phyloP scores from a whole-genome alignment of 345 rosid genomes.

The Brassica cretica region DNA sequence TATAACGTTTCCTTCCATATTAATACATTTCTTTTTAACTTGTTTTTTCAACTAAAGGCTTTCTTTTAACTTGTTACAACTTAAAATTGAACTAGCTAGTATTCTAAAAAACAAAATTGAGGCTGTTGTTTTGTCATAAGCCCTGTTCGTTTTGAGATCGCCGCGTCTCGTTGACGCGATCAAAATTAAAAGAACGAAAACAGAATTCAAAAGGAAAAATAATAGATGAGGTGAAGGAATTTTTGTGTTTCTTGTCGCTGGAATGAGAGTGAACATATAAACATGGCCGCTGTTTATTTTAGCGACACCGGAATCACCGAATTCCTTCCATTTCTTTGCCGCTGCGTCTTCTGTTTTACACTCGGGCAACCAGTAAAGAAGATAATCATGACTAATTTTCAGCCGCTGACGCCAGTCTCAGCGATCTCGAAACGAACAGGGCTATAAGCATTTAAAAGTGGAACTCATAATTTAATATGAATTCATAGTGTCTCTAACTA shows the following conservation, averaged over 20 bases:
- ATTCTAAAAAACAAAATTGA: neutral
- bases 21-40: constrained; percentile 1
- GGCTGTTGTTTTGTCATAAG: neutral
- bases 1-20: constrained; percentile 21
- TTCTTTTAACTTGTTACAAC: constrained; percentile 17
- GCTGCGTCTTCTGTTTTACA: too few relatives aligned
- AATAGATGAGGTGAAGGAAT: too few relatives aligned
- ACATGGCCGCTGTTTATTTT: neutral
- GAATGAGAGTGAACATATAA: neutral
- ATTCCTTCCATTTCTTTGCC: too few relatives aligned
- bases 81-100: neutral
- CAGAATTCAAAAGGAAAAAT: too few relatives aligned
- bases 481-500: constrained; percentile 16
- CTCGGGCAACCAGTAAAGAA: too few relatives aligned
- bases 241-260: too few relatives aligned
- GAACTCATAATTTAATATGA: constrained; percentile 10
- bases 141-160: too few relatives aligned
- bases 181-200: too few relatives aligned
- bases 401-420: too few relatives aligned
- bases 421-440: too few relatives aligned
- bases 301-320: neutral
- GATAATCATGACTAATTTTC: too few relatives aligned
- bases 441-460: neutral
- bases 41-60: neutral
- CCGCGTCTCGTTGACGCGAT: too few relatives aligned